These are phyloP conservation scores for Tephrocybe rancida DNA, from an alignment of 768 basidiomycete species.

Conservation along the genomic window DNA sequence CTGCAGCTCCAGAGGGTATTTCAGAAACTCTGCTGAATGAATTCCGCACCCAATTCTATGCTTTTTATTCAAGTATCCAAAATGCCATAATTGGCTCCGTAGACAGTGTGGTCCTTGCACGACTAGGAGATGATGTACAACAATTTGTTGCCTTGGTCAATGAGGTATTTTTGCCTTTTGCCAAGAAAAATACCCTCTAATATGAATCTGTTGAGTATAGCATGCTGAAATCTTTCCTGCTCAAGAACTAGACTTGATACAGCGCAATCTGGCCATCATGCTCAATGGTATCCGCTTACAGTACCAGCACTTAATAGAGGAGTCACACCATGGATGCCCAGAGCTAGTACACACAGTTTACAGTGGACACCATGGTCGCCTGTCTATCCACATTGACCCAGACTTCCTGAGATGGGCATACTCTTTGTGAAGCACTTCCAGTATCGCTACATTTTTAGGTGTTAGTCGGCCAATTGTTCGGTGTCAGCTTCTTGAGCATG, in stretches of 20 bases:
- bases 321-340: conserved; percentile 6
- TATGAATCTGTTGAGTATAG: neutral
- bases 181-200: neutral
- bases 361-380: neutral
- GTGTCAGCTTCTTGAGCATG: conserved; percentile 15
- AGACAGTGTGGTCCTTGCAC: conserved; percentile 12
- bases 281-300: conserved; percentile 7
- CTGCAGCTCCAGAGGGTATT: neutral
- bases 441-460: neutral
- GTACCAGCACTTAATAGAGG: conserved; percentile 4
- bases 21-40: neutral
- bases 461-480: conserved; percentile 16
- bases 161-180: conserved; percentile 7
- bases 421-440: neutral
- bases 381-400: conserved; percentile 5
- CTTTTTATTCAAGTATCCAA: neutral
- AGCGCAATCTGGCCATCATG: conserved; percentile 13
- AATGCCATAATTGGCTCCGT: neutral
- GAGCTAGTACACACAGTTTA: neutral
- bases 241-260: conserved; percentile 1
- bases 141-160: conserved; percentile 9
- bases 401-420: conserved; percentile 10
- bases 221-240: neutral
- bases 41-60: neutral
- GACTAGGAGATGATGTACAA: conserved; percentile 14